phyloP scores from a whole-genome alignment of 1,284 basidiomycete species.

The Coniferiporia weirii region DNA sequence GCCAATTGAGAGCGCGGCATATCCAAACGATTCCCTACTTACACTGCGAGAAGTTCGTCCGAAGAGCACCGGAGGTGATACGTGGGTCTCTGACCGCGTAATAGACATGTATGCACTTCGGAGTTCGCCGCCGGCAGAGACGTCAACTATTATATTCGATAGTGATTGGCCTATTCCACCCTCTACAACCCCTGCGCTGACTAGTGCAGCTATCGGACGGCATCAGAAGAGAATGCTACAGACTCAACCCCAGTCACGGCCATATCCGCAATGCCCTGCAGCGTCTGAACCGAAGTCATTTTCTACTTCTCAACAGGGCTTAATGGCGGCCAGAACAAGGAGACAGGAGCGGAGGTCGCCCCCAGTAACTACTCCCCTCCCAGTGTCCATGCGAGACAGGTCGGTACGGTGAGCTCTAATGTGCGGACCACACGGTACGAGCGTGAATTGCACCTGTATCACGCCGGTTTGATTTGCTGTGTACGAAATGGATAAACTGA shows the following conservation, averaged over 20 bases:
- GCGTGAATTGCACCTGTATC: no score
- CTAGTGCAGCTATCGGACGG: background rate
- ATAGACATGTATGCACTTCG: background rate
- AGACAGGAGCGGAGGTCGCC: no score
- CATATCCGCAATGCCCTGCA: no score
- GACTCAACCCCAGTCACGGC: background rate
- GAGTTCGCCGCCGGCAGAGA: background rate
- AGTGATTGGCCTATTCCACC: conserved; percentile 8
- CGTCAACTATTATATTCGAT: background rate
- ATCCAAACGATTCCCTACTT: background rate
- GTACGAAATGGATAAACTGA: no score
- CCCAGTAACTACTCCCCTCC: no score
- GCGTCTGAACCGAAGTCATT: no score
- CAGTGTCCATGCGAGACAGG: no score
- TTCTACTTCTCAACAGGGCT: no score
- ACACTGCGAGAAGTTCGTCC: background rate
- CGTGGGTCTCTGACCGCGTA: conserved; percentile 5
- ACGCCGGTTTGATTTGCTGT: no score
- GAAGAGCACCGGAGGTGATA: background rate
- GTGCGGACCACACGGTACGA: no score
- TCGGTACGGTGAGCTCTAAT: no score
- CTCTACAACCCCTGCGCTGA: background rate
- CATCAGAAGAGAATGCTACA: background rate
- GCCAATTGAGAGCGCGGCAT: background rate
- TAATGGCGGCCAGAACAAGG: no score